Conservation (phyloP, 345 rosid species). For the Eucalyptus sideroxylon region DNA sequence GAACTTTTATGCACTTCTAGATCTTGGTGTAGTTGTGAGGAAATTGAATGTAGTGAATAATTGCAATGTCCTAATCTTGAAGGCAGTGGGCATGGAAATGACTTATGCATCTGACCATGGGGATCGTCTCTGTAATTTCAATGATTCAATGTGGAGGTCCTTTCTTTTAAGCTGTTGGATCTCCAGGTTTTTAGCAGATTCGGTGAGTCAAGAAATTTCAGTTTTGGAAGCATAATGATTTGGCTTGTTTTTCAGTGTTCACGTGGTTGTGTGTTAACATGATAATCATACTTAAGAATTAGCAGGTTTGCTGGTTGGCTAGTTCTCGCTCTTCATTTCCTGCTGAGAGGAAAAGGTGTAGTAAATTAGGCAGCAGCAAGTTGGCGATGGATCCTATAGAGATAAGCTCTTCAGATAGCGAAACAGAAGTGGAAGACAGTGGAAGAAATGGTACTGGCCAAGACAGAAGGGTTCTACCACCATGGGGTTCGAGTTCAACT, state of each 20-base stretch:
- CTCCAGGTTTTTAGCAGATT: neutral
- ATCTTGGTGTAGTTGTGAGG: neutral
- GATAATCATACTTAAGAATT: neutral
- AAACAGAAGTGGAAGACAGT: constrained; percentile 29
- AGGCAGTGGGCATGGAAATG: neutral
- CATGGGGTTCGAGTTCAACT: constrained; percentile 6
- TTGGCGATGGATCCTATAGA: constrained; percentile 28
- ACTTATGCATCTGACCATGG: neutral
- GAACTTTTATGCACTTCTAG: neutral
- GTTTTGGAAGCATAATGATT: neutral
- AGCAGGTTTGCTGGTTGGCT: constrained; percentile 15
- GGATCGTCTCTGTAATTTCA: neutral
- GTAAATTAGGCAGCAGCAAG: constrained; percentile 14
- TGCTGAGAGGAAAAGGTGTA: neutral
- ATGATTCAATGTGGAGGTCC: constrained; percentile 8
- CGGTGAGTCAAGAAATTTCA: neutral
- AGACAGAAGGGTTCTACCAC: constrained; percentile 31
- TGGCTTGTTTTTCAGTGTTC: neutral
- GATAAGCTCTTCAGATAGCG: constrained; percentile 86
- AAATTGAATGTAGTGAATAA: neutral
- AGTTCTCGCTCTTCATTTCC: constrained; percentile 1
- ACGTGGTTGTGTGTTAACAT: neutral
- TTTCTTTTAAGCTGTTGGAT: constrained; percentile 5
- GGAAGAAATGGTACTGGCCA: neutral
- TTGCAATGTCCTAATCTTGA: neutral